Percentiles rank a stretch among this genome's conserved stretches.
Conservation (phyloP, 371 early-diverging fungal species). For the Apophysomyces elegans region DNA sequence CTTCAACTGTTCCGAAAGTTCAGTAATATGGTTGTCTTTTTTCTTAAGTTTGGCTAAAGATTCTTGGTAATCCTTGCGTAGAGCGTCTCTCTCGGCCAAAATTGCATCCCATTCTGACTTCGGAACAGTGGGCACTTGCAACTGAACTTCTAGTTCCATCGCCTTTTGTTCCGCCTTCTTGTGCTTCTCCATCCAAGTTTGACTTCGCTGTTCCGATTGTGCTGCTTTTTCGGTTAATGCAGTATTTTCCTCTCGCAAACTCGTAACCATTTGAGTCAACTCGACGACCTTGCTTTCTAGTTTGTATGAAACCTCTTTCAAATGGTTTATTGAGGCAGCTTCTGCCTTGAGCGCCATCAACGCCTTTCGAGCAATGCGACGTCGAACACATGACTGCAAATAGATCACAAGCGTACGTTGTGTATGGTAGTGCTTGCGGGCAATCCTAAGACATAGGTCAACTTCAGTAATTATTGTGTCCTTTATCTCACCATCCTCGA, state of each 20-base stretch:
- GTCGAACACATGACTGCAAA: conserved; percentile 84
- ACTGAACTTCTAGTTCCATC: conserved; percentile 39
- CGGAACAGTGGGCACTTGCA: conserved; percentile 61
- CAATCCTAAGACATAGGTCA: conserved; percentile 30
- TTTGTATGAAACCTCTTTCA: conserved; percentile 89
- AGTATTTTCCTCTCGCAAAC: conserved; percentile 71
- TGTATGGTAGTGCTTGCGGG: conserved; percentile 61
- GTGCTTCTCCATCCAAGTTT: conserved; percentile 71
- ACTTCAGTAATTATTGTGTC: neutral
- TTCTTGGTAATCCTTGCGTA: conserved; percentile 42
- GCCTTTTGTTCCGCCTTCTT: conserved; percentile 52
- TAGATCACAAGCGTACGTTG: conserved; percentile 63
- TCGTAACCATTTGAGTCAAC: conserved; percentile 80
- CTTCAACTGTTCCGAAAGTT: conserved; percentile 57
- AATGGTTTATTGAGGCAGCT: conserved; percentile 86
- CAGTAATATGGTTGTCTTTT: conserved; percentile 26
- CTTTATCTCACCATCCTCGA: conserved; percentile 50
- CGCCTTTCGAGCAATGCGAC: conserved; percentile 69
- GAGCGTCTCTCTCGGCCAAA: conserved; percentile 44
- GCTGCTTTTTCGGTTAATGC: conserved; percentile 50
- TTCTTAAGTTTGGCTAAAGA: conserved; percentile 51
- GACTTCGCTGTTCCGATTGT: conserved; percentile 65
- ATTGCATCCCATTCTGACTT: conserved; percentile 61
- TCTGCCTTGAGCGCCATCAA: conserved; percentile 74
- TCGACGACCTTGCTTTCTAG: conserved; percentile 95